Evolutionary conservation across 176 grass and related monocot genomes (phyloP), one percentile per base, ranked within the genome.

Genomic region (Carex pumila): DNA sequence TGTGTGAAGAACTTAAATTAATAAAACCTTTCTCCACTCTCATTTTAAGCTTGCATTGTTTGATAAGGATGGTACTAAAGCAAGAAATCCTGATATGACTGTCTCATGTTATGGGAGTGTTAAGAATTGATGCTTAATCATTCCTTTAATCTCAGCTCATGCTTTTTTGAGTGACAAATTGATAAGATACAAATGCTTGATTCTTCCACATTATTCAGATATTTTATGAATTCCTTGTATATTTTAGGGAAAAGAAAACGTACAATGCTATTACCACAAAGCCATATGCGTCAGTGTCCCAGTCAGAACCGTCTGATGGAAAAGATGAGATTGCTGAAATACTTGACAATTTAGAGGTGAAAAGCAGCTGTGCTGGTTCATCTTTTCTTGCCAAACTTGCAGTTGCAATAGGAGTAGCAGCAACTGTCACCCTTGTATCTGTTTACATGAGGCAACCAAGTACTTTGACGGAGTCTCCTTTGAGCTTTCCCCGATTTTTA

Each of bases 321-420:
- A 87, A 59, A 3, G 83, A 83, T 64, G 88, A 94, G 37, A 77
- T 83, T 7, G 83, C 61, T 47, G 85, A 89, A 79, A 89, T 92
- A 1, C 86, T 91, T 22, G 78, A 82, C 21, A 50, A 47, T 47
- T 75, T 94, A 31, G 80, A 91, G 87, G 85, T 84, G 12, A 82
- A 86, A 77, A 76, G 79, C 34, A 87, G 22, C 41, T 85, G 64
- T 32, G 7, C 79, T 13, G 77, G 83, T 45, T 69, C 83, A 54
- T 89, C 90, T 12, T 88, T 92, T 30, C 62, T 97, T 31, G 85
- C 90, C 8, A 97, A 94, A 88, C 59, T 91, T 57, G 90, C 88
- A 43, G 43, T 97, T 81, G 88, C 71, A 15, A 22, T 97, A 25
- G 92, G 94, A 61, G 21, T 97, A 21, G 87, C 90, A n/a, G 68